Conservation (phyloP, 2,329 filamentous ascomycete species). For the Sarocladiaceae sp. region DNA sequence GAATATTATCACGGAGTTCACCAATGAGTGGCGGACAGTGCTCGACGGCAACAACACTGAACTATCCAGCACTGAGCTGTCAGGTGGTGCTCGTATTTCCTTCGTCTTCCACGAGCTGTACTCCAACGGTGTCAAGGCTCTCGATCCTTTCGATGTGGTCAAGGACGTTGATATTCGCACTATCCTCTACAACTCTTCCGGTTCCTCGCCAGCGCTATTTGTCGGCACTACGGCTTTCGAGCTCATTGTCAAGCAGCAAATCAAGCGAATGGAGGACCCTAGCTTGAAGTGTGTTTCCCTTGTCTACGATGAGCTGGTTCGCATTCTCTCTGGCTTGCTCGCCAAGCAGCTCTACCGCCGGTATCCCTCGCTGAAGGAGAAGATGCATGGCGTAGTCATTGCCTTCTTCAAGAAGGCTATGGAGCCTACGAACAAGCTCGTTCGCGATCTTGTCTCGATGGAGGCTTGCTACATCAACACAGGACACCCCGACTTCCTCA, state of each 20-base stretch:
- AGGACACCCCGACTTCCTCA: slow-evolving; percentile 95
- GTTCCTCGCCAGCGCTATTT: slow-evolving; percentile 92
- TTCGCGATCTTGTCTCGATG: slow-evolving; percentile 89
- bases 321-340: slow-evolving; percentile 87
- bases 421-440: slow-evolving; percentile 97
- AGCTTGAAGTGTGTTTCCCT: slow-evolving; percentile 96
- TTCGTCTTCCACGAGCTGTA: slow-evolving; percentile 99
- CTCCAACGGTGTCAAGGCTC: slow-evolving; percentile 93
- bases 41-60: slow-evolving; percentile 96
- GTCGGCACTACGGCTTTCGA: slow-evolving; percentile 98
- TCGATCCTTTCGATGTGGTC: slow-evolving; percentile 95
- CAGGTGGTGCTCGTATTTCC: slow-evolving; percentile 94
- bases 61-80: slow-evolving; percentile 88
- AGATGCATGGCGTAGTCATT: slow-evolving; percentile 90
- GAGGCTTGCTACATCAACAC: slow-evolving; percentile 98
- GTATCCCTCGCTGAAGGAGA: slow-evolving; percentile 94
- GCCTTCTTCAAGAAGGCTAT: slow-evolving; percentile 96
- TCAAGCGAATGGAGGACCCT: slow-evolving; percentile 92
- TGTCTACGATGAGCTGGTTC: slow-evolving; percentile 95
- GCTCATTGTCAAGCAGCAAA: slow-evolving; percentile 97
- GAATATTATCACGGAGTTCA: slow-evolving; percentile 98
- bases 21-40: slow-evolving; percentile 94
- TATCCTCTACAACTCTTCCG: slow-evolving; percentile 98
- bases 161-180: slow-evolving; percentile 98
- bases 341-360: slow-evolving; percentile 85